These are phyloP conservation scores for Puccinia sorghi DNA, from an alignment of 1,284 basidiomycete species.

Conservation along the genomic window DNA sequence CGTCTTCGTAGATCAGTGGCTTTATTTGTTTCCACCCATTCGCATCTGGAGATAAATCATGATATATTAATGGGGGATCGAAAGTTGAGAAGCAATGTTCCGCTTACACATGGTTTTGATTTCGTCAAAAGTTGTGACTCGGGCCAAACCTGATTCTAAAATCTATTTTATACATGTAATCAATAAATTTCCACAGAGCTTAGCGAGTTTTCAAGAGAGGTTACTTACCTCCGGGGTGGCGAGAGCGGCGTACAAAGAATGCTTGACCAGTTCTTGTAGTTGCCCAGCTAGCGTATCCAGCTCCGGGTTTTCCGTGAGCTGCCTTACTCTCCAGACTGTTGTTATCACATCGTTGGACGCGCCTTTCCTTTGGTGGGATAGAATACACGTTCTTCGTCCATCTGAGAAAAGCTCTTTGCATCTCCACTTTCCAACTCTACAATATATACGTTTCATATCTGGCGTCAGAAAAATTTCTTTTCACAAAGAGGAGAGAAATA, in stretches of 20 bases:
- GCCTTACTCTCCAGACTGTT: constrained; percentile 29
- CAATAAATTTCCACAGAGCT: background rate
- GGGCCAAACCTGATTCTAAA: constrained; percentile 45
- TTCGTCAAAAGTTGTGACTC: constrained; percentile 34
- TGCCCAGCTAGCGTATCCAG: constrained; percentile 41
- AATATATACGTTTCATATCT: constrained; percentile 43
- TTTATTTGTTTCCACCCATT: constrained; percentile 47
- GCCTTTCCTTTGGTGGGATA: constrained; percentile 57
- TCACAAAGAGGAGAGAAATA: background rate
- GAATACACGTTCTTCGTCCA: constrained; percentile 60
- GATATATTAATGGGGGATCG: background rate
- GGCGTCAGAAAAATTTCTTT: background rate
- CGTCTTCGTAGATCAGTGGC: constrained; percentile 30
- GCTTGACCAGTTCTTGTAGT: constrained; percentile 45
- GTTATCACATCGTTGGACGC: constrained; percentile 27
- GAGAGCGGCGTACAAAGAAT: constrained; percentile 47
- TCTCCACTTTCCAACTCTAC: constrained; percentile 62
- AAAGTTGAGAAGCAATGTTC: background rate
- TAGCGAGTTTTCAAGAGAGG: background rate
- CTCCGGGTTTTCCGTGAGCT: constrained; percentile 28
- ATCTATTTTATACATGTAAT: background rate
- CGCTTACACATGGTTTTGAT: constrained; percentile 47
- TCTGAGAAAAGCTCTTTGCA: constrained; percentile 61
- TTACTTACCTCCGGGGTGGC: constrained; percentile 43
- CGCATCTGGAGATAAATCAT: background rate